A percentile compares a stretch with the other conserved stretches of the same genome.
phyloP scores from a whole-genome alignment of 805 yeast species.

The Clavispora asparagi region DNA sequence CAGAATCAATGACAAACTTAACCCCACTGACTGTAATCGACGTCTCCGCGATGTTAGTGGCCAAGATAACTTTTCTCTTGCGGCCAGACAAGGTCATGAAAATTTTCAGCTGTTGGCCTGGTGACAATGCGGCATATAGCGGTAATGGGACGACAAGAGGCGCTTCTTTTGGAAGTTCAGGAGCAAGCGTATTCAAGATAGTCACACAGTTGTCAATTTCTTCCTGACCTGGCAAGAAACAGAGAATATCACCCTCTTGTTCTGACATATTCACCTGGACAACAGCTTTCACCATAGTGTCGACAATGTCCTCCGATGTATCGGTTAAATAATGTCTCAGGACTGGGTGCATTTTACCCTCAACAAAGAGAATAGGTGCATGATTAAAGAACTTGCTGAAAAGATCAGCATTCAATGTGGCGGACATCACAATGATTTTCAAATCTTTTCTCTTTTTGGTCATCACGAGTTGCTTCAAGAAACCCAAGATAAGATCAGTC shows the following conservation, averaged over 20 bases:
- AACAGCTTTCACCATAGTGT: slow-evolving; percentile 65
- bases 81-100: slow-evolving; percentile 61
- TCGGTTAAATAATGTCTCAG: slow-evolving; percentile 59
- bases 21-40: slow-evolving; percentile 95
- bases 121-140: slow-evolving; percentile 89
- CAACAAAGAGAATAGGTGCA: slow-evolving; percentile 82
- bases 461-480: slow-evolving; percentile 61
- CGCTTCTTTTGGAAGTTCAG: slow-evolving; percentile 64
- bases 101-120: slow-evolving; percentile 75
- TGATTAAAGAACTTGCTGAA: slow-evolving; percentile 72
- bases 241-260: slow-evolving; percentile 83
- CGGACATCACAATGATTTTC: slow-evolving; percentile 86
- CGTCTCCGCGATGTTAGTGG: slow-evolving; percentile 97
- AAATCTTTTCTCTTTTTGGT: slow-evolving; percentile 51
- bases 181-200: slow-evolving; percentile 54
- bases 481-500: slow-evolving; percentile 87
- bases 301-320: slow-evolving; percentile 79
- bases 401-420: slow-evolving; percentile 88
- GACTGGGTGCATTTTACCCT: slow-evolving; percentile 87
- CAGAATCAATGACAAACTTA: slow-evolving; percentile 87
- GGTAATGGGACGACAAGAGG: slow-evolving; percentile 78
- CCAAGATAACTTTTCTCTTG: slow-evolving; percentile 78
- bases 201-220: slow-evolving; percentile 85
- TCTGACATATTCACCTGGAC: slow-evolving; percentile 77
- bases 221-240: slow-evolving; percentile 94